Evolutionary conservation across 306 rosid genomes (phyloP).

Genomic region (Carpinus fangiana): DNA sequence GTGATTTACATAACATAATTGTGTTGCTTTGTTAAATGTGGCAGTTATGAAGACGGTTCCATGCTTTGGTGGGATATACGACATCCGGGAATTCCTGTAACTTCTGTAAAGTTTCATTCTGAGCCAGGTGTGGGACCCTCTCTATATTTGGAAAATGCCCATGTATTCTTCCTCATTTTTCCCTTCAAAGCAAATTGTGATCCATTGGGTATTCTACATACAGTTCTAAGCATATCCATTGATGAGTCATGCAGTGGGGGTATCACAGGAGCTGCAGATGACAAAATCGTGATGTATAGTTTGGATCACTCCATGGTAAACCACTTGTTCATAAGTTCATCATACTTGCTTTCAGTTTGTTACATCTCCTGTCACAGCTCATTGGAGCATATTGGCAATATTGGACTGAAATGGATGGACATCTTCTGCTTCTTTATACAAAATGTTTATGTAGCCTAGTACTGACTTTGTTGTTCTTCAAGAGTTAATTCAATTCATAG

Average conservation of each 20-base stretch:
- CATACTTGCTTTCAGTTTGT: not conserved
- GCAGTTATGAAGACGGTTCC: conserved; percentile 90
- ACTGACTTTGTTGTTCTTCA: not conserved
- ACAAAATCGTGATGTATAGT: conserved; percentile 67
- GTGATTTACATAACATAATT: not conserved
- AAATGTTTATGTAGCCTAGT: not conserved
- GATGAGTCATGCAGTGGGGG: conserved; percentile 86
- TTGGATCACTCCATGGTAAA: conserved; percentile 87
- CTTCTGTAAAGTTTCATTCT: conserved; percentile 79
- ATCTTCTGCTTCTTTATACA: too few relatives aligned
- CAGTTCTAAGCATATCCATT: conserved; percentile 73
- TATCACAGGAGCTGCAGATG: conserved; percentile 87
- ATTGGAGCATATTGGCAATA: not conserved
- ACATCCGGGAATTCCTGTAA: conserved; percentile 60
- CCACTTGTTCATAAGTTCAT: conserved; percentile 11
- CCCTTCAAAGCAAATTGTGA: conserved; percentile 7
- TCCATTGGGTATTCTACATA: conserved; percentile 29
- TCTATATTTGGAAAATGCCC: not conserved
- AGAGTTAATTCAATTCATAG: not conserved
- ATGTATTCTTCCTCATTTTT: conserved; percentile 10
- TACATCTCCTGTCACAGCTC: conserved; percentile 1
- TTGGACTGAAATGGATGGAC: not conserved
- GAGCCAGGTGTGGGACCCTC: conserved; percentile 66
- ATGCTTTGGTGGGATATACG: conserved; percentile 99
- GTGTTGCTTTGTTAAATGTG: conserved; percentile 19